Evolutionary conservation across 192 early-diverging fungal species (phyloP), one percentile per base, ranked within the genome.

Genomic region (Endogone sp.): DNA sequence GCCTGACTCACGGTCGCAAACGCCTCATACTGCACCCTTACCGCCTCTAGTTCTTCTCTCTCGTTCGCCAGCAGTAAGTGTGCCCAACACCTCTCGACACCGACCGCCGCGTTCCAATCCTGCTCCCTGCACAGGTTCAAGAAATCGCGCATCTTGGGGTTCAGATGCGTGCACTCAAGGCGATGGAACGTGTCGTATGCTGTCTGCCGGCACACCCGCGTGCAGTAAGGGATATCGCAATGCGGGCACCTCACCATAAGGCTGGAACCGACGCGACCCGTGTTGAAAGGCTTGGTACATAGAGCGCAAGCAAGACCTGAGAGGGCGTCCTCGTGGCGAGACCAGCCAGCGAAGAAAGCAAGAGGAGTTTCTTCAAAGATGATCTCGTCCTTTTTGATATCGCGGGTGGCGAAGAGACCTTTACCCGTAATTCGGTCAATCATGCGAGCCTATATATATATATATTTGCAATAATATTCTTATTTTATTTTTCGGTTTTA

Each of bases 331-430:
- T 76, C 73, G 65, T 80, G 82, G n/a, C 77, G 76, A 56, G 85
- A 79, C 84, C 84, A 85, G 1, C 80, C 81, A 8, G 86, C 84
- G 55, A 84, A 85, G 67, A 81, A 88, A 2, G 82, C 71, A 74
- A 85, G 84, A 0, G 86, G 86, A 11, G 81, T 79, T 28, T 88
- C 86, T 23, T 76, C 80, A 62, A 88, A 88, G 11, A 88, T 29
- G 1, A 78, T 74, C 3, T 74, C 78, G 31, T 74, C 80, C 60
- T 81, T 80, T 22, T 69, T 71, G 27, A 88, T 75, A 71, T 85
- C 86, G 25, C 75, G 64, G 6, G 81, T 67, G 0, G 86, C 79
- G 79, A 88, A 85, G 28, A 88, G 60, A 57, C 86, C 86, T 70
- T 78, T 84, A 13, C 65, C 70, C 16, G 79, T 80, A 10, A 74